These are phyloP conservation scores for Hyaloscypha finlandica DNA, from an alignment of 495 filamentous ascomycete species.

Conservation along the genomic window DNA sequence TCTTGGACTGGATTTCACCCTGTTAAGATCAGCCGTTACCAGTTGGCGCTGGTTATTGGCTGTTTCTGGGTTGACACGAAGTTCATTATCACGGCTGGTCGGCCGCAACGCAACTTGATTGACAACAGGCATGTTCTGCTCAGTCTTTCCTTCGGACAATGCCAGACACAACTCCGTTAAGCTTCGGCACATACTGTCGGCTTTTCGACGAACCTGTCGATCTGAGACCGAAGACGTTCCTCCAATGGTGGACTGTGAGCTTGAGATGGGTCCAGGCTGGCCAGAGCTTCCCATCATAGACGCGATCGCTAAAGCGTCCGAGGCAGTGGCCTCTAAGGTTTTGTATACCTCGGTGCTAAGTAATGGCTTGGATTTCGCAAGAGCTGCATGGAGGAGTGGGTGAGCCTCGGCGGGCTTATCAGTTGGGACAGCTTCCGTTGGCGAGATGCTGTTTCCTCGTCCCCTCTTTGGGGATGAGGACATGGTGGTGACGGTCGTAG, in stretches of 20 bases:
- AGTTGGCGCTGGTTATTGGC: conserved; percentile 37
- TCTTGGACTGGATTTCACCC: conserved; percentile 56
- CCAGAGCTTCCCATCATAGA: conserved; percentile 69
- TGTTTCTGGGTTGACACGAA: conserved; percentile 13
- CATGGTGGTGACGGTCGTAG: conserved; percentile 89
- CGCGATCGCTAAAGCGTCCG: conserved; percentile 76
- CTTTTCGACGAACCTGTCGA: conserved; percentile 82
- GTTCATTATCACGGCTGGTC: conserved; percentile 33
- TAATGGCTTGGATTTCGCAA: conserved; percentile 70
- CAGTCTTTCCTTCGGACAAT: conserved; percentile 60
- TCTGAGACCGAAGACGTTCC: conserved; percentile 64
- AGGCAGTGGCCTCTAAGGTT: conserved; percentile 78
- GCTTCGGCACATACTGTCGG: conserved; percentile 88
- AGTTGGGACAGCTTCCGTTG: conserved; percentile 43
- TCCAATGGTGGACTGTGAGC: conserved; percentile 61
- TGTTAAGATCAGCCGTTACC: conserved; percentile 47
- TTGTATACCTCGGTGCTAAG: conserved; percentile 72
- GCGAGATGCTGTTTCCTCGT: conserved; percentile 55
- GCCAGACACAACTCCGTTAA: conserved; percentile 91
- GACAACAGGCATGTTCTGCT: conserved; percentile 11
- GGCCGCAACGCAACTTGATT: conserved; percentile 29
- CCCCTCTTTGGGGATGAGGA: conserved; percentile 80
- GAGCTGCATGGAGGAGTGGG: conserved; percentile 76
- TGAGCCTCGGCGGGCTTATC: conserved; percentile 54
- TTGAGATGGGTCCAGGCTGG: conserved; percentile 60